A percentile compares a stretch with the other conserved stretches of the same genome.
phyloP scores from a whole-genome alignment of 1,139 yeast genomes.

The Taphrina communis region DNA sequence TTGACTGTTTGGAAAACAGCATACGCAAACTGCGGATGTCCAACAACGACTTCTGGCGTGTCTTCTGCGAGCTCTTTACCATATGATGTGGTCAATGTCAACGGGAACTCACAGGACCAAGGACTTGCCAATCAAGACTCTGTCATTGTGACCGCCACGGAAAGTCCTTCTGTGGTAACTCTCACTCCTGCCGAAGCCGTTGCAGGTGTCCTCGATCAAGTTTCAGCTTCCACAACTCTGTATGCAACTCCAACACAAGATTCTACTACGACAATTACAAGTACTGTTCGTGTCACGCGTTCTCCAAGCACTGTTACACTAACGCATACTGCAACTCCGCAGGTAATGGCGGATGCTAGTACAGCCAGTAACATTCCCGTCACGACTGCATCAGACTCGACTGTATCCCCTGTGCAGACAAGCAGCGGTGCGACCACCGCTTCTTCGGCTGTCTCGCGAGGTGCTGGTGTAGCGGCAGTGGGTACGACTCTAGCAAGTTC shows the following conservation, averaged over 20 bases:
- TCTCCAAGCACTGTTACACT: conserved; percentile 11
- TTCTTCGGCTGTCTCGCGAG: neutral
- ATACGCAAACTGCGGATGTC: conserved; percentile 22
- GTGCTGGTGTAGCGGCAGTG: neutral
- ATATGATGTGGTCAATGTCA: conserved; percentile 16
- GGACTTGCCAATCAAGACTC: conserved; percentile 10
- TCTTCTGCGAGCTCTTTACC: conserved; percentile 4
- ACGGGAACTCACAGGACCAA: conserved; percentile 16
- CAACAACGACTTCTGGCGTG: neutral
- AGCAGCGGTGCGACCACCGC: neutral
- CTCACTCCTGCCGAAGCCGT: conserved; percentile 11
- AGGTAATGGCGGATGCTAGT: neutral
- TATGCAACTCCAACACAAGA: no score
- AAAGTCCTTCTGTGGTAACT: neutral
- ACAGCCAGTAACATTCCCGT: neutral
- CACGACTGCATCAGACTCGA: no score
- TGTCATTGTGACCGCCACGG: conserved; percentile 18
- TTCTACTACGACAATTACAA: neutral
- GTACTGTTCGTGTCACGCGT: conserved; percentile 13
- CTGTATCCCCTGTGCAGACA: no score
- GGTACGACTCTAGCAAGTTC: neutral
- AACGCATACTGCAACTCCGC: conserved; percentile 1
- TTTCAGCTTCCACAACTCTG: neutral
- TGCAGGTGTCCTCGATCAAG: conserved; percentile 16
- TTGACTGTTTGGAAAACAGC: conserved; percentile 13